Conservation (phyloP, 108 stramenopile species). For the Cyclotella sp. region DNA sequence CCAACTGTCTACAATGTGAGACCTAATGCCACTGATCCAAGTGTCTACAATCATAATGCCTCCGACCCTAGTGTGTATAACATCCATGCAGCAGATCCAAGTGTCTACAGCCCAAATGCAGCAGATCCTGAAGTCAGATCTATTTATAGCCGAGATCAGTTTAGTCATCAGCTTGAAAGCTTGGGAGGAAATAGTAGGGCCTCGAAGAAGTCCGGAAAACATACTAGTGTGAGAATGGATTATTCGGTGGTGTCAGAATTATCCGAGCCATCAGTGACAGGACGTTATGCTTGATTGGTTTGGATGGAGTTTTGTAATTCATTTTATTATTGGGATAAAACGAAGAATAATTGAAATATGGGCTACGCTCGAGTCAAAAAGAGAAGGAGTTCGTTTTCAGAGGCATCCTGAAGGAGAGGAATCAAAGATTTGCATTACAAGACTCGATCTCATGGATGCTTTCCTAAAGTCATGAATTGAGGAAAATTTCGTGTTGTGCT, state of each 20-base stretch:
- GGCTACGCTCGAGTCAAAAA: no score
- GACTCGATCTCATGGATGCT: no score
- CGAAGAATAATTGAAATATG: no score
- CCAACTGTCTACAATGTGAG: constrained; percentile 5
- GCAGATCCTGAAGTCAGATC: neutral
- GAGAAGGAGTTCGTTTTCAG: no score
- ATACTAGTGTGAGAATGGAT: constrained; percentile 9
- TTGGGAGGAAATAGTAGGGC: neutral
- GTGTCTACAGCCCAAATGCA: neutral
- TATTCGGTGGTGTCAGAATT: constrained; percentile 26
- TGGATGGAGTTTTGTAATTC: no score
- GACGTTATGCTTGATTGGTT: constrained; percentile 1
- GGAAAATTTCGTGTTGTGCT: no score
- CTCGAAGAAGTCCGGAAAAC: neutral
- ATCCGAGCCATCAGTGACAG: constrained; percentile 19
- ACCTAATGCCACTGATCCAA: constrained; percentile 1
- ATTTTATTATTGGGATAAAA: no score
- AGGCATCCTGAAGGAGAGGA: no score
- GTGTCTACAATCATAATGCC: neutral
- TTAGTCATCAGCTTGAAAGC: constrained; percentile 9
- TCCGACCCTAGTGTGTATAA: constrained; percentile 12
- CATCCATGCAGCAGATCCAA: neutral
- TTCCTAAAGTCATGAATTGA: no score
- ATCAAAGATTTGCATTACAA: no score
- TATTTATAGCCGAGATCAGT: neutral